Evolutionary conservation across 2,329 filamentous ascomycete species (phyloP), one percentile per base, ranked within the genome.

Genomic region (Pseudohalonectria lignicola): DNA sequence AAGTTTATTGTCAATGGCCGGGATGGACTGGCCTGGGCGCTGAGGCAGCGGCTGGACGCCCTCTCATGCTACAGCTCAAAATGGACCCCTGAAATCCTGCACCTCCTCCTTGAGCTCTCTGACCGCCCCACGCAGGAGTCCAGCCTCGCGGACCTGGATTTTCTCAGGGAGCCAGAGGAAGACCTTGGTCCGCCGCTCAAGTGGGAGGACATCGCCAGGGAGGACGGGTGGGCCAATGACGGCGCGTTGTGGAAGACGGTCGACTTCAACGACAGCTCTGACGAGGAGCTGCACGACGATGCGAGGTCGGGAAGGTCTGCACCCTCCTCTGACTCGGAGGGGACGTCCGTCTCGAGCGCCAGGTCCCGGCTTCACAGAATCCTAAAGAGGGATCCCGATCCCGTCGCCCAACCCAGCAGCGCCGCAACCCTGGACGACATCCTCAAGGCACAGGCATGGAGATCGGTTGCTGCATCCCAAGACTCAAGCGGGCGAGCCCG

Each of bases 1-100:
- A 87, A 90, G 49, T 92, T 95, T 49, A 74, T 78, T 23, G 71
- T 96, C 39, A 70, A 86, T 34, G 80, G 83, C 51, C 77, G 84
- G 44, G 88, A 95, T 49, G 76, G 76, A 29, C 63, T 95, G 19
- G 86, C 86, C 11, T 79, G 88, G 29, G 72, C 78, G 42, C 59
- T 94, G 16, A 62, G 69, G 10, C 52, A 60, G 23, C 54, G 59
- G 12, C 49, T 53, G 5, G 44, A 45, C 1, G 42, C 45, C 4
- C 39, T 55, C 9, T 42, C 49, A 21, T 33, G 40, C 11, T 41
- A 52, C 36, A 64, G 60, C 26, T 69, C 69, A 31, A 78, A 77
- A 57, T 90, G 76, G 72, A 76, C 77, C 5, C 87, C 88, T 0
- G 92, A 96, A 48, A 68, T 84, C 12, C 63, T 96, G 12, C 79